Percentiles rank a stretch among this genome's conserved stretches.
Evolutionary conservation across 192 early-diverging fungal species (phyloP).

Genomic region (Phlyctochytrium planicorne): DNA sequence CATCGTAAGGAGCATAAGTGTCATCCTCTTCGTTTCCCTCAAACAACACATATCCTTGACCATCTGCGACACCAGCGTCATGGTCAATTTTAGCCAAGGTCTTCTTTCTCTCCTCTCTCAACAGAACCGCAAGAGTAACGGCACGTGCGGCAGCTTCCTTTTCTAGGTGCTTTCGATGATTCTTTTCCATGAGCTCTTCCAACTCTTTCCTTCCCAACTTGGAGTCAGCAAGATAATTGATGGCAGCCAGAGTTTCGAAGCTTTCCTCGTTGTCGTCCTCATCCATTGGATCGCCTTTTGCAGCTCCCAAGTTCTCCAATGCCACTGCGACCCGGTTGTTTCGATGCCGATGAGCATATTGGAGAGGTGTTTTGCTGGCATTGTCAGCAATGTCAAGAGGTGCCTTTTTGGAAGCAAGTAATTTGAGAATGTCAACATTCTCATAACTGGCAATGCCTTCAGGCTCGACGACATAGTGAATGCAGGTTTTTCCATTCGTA

Average conservation of each 20-base stretch:
- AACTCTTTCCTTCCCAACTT: slow-evolving; percentile 12
- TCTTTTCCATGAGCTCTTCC: slow-evolving; percentile 1
- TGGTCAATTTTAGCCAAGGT: slow-evolving; percentile 12
- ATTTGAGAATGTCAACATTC: slow-evolving; percentile 32
- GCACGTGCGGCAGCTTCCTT: slow-evolving; percentile 12
- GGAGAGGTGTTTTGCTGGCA: slow-evolving; percentile 13
- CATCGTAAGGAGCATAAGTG: slow-evolving; percentile 36
- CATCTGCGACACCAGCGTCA: slow-evolving; percentile 11
- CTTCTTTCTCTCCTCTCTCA: slow-evolving; percentile 19
- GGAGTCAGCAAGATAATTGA: slow-evolving; percentile 24
- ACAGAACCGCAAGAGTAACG: slow-evolving; percentile 17
- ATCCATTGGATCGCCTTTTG: neutral
- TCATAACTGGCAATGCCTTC: slow-evolving; percentile 18
- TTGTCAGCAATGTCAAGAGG: slow-evolving; percentile 26
- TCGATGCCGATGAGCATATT: slow-evolving; percentile 7
- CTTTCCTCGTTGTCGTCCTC: slow-evolving; percentile 23
- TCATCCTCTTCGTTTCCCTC: slow-evolving; percentile 24
- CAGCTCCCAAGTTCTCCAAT: slow-evolving; percentile 19
- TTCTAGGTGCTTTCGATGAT: too few species aligned
- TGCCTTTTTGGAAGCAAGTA: slow-evolving; percentile 41
- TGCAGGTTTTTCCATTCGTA: slow-evolving; percentile 14
- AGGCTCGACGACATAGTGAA: slow-evolving; percentile 28
- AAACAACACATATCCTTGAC: slow-evolving; percentile 21
- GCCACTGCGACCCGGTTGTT: neutral
- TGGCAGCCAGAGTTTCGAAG: slow-evolving; percentile 17